Evolutionary conservation across 345 rosid genomes (phyloP), one percentile per base, ranked within the genome.

Genomic region (Bruguiera gymnorhiza): DNA sequence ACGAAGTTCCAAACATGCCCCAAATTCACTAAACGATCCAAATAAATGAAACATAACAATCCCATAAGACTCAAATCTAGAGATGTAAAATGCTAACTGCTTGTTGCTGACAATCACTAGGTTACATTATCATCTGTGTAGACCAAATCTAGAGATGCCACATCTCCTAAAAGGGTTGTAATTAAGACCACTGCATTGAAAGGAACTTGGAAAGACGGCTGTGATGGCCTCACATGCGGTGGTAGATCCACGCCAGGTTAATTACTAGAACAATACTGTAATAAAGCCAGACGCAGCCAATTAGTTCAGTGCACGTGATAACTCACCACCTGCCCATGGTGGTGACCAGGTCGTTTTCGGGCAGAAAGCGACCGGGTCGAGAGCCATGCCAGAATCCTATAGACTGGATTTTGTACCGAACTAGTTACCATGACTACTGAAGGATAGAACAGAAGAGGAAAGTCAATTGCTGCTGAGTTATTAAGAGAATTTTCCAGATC

Each of bases 381-480:
- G 29, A 31, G 29, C 30, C 63, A 58, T 20, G 5, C 55, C 60
- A 55, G 52, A 61, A 52, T 34, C 27, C n/a, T 53, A 55, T 63
- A 46, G 62, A 60, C 80, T 58, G 80, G 73, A 72, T 67, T 68
- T 63, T 30, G 70, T 36, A 63, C 66, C 51, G 20, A 8, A 63
- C 73, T 61, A 68, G 76, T 76, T 77, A 66, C 70, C 73, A 13
- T 72, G 18, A 46, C 21, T 52, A 67, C 27, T 53, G 60, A 56
- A 23, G 29, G 13, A 27, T 56, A 13, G 26, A 24, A 10, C 30
- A 56, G 60, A 10, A 56, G 60, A 24, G 60, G 60, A 24, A 23
- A 55, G 15, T 55, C 30, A 1, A 5, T 9, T 9, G 27, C 26
- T 56, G 60, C 23, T 56, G 26, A 10, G 30, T 24, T 21, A 13